Evolutionary conservation across 1,284 basidiomycete genomes (phyloP), one percentile per base, ranked within the genome.

Genomic region (Cryptococcus hybrid): DNA sequence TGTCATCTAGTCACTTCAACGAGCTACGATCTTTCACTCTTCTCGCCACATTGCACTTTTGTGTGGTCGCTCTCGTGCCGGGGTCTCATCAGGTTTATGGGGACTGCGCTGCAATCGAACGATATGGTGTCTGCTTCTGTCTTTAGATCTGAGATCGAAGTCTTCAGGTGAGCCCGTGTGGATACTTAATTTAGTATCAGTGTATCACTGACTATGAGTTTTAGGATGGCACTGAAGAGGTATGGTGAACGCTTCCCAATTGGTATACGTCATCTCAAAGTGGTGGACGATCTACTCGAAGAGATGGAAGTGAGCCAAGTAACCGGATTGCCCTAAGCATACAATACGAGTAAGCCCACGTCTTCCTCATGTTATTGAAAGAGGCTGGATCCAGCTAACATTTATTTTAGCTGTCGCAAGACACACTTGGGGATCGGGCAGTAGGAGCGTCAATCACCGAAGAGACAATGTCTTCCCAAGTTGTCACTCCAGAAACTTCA

Each of bases 11-110:
- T 73, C 36, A 68, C 64, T 11, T 62, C 69, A 7, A 75, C 74
- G 7, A 71, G 66, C 40, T 76, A 66, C 50, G 74, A 76, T 59
- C 42, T 76, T 35, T 70, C 69, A 1, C 63, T 71, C 3, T 61
- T 76, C 34, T 61, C 69, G 2, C 47, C 59, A 3, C 48, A 52
- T 11, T 60, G 55, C 47, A 64, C 67, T 8, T 70, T 62, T 47
- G 47, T 59, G 3, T 76, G 69, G 70, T 60, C 54, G 6, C 53
- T 68, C 9, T 58, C 63, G 11, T 61, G 61, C 7, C 52, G 68
- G 42, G 68, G 65, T 15, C 51, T 76, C 8, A 40, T 63, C 12
- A 65, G 72, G 1, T 75, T 76, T 60, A 65, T 71, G 34, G 62
- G 64, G 7, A 68, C 70, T 7, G 73, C 74, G 0, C 52, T 43